A percentile compares a stretch with the other conserved stretches of the same genome.
phyloP scores from a whole-genome alignment of 306 rosid species.

The Crataegus laevigata region DNA sequence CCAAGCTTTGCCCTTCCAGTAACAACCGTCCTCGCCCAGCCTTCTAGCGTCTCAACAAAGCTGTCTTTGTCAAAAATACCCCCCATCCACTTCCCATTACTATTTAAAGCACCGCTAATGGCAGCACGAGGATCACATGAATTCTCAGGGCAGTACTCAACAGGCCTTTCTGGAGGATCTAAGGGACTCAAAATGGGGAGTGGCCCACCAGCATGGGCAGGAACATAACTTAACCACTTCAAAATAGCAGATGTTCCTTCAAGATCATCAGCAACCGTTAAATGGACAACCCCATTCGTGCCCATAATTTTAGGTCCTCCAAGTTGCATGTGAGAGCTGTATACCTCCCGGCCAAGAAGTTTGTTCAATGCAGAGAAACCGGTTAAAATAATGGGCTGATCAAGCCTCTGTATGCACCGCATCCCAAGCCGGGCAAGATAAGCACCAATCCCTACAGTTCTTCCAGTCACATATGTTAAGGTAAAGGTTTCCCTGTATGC shows the following conservation, averaged over 20 bases:
- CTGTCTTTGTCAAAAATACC: slow-evolving; percentile 96
- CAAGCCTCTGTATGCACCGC: slow-evolving; percentile 99
- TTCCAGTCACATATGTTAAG: slow-evolving; percentile 87
- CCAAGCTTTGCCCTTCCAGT: slow-evolving; percentile 99
- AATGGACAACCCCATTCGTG: slow-evolving; percentile 97
- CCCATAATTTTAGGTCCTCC: slow-evolving; percentile 99
- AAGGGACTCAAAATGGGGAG: slow-evolving; percentile 74
- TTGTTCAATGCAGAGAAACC: slow-evolving; percentile 97
- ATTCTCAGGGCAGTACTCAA: slow-evolving; percentile 81
- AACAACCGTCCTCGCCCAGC: slow-evolving; percentile 98
- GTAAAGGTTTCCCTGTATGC: slow-evolving; percentile 94
- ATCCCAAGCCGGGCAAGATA: slow-evolving; percentile 98
- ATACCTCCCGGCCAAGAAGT: slow-evolving; percentile 97
- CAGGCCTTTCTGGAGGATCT: slow-evolving; percentile 87
- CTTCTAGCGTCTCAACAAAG: slow-evolving; percentile 94
- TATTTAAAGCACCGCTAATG: slow-evolving; percentile 54
- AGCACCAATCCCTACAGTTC: slow-evolving; percentile 98
- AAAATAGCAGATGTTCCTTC: slow-evolving; percentile 91
- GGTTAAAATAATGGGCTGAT: slow-evolving; percentile 92
- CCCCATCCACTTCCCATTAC: slow-evolving; percentile 77
- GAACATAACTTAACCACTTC: slow-evolving; percentile 96
- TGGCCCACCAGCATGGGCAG: slow-evolving; percentile 68
- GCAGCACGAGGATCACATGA: slow-evolving; percentile 98
- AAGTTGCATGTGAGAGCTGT: slow-evolving; percentile 99
- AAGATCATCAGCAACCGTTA: slow-evolving; percentile 89